Percentiles rank a stretch among this genome's conserved stretches.
Conservation (phyloP, 352 stramenopile genomes). For the Phytophthora melonis region DNA sequence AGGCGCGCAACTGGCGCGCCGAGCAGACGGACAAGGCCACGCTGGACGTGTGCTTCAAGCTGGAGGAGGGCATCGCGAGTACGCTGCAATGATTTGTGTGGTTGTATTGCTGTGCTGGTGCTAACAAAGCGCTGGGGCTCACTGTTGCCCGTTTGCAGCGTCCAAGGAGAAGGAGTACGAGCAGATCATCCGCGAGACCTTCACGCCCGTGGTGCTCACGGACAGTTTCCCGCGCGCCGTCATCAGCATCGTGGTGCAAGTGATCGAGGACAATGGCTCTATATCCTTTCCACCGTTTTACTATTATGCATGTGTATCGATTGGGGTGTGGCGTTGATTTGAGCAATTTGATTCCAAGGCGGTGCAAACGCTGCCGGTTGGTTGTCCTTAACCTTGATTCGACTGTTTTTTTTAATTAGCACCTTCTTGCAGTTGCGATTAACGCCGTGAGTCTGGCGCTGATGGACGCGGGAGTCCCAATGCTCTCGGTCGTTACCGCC, state of each 20-base stretch:
- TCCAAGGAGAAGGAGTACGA: slow-evolving; percentile 90
- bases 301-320: slow-evolving; percentile 28
- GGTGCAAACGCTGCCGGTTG: neutral
- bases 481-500: slow-evolving; percentile 74
- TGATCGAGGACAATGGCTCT: slow-evolving; percentile 86
- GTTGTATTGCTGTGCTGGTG: neutral
- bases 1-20: slow-evolving; percentile 75
- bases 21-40: slow-evolving; percentile 73
- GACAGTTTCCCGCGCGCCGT: slow-evolving; percentile 84
- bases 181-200: slow-evolving; percentile 82
- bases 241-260: slow-evolving; percentile 88
- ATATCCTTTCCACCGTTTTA: slow-evolving; percentile 54
- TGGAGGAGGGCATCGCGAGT: slow-evolving; percentile 81
- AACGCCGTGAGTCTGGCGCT: slow-evolving; percentile 82
- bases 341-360: slow-evolving; percentile 1
- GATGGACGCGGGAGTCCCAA: slow-evolving; percentile 84
- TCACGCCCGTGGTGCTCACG: slow-evolving; percentile 70
- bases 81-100: slow-evolving; percentile 28
- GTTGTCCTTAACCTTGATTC: slow-evolving; percentile 53
- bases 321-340: slow-evolving; percentile 14
- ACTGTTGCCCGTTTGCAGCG: slow-evolving; percentile 34
- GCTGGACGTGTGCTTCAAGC: slow-evolving; percentile 83
- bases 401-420: slow-evolving; percentile 30
- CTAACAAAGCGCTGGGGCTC: neutral
- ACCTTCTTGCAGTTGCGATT: slow-evolving; percentile 83